A percentile compares a stretch with the other conserved stretches of the same genome.
Conservation (phyloP, 169 alveolate species). For the Plasmodium relictum region DNA sequence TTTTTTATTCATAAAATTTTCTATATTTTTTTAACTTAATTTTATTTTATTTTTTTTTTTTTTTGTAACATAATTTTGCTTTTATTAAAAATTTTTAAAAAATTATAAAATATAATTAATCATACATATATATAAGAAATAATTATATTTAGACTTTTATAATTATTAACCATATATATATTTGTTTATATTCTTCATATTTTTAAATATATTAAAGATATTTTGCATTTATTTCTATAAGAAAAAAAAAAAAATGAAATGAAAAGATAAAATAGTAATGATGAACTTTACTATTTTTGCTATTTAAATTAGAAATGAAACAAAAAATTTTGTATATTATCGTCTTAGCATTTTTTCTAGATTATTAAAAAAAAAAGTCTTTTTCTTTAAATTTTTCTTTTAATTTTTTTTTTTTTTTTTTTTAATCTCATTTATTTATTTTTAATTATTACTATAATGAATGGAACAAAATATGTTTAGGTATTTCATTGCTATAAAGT, state of each 20-base stretch:
- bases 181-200: no score
- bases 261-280: conserved; percentile 3
- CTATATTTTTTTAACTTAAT: neutral
- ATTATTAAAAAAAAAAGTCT: neutral
- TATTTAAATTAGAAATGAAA: conserved; percentile 6
- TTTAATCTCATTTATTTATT: no score
- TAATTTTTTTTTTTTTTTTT: no score
- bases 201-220: no score
- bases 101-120: no score
- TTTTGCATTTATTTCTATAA: no score
- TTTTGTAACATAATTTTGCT: no score
- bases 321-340: neutral
- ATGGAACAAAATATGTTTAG: neutral
- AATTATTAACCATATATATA: no score
- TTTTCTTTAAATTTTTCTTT: neutral
- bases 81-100: no score
- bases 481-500: neutral
- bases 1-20: neutral
- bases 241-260: neutral
- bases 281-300: conserved; percentile 16
- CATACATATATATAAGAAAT: no score
- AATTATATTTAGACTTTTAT: no score
- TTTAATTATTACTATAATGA: neutral
- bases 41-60: no score
- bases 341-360: conserved; percentile 16